Conservation (phyloP, 345 rosid species). For the Abelmoschus esculentus region DNA sequence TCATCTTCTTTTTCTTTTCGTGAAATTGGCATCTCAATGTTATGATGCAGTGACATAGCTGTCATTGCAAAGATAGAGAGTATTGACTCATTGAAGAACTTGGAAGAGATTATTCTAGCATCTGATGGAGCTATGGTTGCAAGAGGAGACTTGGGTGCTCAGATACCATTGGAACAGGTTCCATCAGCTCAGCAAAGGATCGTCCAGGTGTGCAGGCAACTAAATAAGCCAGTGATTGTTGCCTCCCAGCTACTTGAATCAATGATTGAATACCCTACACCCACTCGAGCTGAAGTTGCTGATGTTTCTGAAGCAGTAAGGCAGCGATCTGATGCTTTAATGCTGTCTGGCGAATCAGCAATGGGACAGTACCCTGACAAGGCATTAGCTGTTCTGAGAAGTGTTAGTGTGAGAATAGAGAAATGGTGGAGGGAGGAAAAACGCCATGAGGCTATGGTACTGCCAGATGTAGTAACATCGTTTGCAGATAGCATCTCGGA, state of each 20-base stretch:
- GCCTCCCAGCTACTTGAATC: slow-evolving; percentile 97
- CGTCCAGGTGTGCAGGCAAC: slow-evolving; percentile 80
- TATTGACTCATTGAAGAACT: slow-evolving; percentile 76
- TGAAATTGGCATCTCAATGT: slow-evolving; percentile 8
- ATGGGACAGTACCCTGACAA: slow-evolving; percentile 99
- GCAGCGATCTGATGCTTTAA: slow-evolving; percentile 94
- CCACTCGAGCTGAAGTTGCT: slow-evolving; percentile 99
- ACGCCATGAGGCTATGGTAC: slow-evolving; percentile 71
- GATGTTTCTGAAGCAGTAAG: slow-evolving; percentile 99
- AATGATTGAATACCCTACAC: slow-evolving; percentile 98
- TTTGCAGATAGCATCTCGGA: slow-evolving; percentile 79
- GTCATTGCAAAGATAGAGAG: slow-evolving; percentile 97
- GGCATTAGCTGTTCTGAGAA: slow-evolving; percentile 86
- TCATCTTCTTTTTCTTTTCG: neutral
- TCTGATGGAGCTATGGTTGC: slow-evolving; percentile 99
- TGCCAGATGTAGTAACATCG: slow-evolving; percentile 59
- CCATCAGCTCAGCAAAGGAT: slow-evolving; percentile 89
- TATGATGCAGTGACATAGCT: slow-evolving; percentile 63
- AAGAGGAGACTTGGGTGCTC: slow-evolving; percentile 98
- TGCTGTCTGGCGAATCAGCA: slow-evolving; percentile 99
- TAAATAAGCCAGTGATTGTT: slow-evolving; percentile 92
- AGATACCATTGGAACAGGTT: slow-evolving; percentile 97
- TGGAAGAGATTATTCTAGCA: slow-evolving; percentile 83
- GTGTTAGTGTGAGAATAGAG: slow-evolving; percentile 92
- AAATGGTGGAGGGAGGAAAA: slow-evolving; percentile 99